phyloP scores from a whole-genome alignment of 768 basidiomycete species.

The Suillus brevipes region DNA sequence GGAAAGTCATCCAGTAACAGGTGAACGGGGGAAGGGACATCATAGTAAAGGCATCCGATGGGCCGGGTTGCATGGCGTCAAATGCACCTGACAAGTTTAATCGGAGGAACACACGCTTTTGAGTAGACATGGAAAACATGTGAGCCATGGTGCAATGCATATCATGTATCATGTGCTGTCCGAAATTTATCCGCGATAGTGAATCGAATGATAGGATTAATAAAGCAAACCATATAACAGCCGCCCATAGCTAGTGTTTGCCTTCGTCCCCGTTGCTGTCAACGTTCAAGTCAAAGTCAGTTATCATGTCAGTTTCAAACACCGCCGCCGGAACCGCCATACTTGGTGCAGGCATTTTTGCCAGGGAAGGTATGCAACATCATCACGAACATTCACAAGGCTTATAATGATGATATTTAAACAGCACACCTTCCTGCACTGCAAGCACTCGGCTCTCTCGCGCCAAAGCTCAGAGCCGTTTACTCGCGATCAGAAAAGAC shows the following conservation, averaged over 20 bases:
- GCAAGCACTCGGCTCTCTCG: slow-evolving; percentile 46
- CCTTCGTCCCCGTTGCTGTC: neutral
- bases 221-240: neutral
- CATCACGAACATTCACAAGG: slow-evolving; percentile 19
- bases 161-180: slow-evolving; percentile 1
- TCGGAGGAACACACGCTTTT: neutral
- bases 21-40: neutral
- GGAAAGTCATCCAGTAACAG: no score
- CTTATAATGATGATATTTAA: slow-evolving; percentile 21
- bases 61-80: neutral
- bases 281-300: neutral
- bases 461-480: slow-evolving; percentile 59
- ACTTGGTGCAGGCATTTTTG: slow-evolving; percentile 80
- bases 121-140: neutral
- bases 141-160: neutral
- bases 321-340: slow-evolving; percentile 66
- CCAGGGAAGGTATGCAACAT: slow-evolving; percentile 59
- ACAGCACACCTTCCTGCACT: slow-evolving; percentile 82
- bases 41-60: neutral
- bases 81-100: neutral
- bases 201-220: neutral
- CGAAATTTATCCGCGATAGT: slow-evolving; percentile 10
- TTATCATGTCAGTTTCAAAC: slow-evolving; percentile 39
- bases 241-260: neutral
- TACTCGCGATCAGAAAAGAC: slow-evolving; percentile 78